These are phyloP conservation scores for Solanum corneliomulleri DNA, from an alignment of 257 asterid species.

Conservation along the genomic window DNA sequence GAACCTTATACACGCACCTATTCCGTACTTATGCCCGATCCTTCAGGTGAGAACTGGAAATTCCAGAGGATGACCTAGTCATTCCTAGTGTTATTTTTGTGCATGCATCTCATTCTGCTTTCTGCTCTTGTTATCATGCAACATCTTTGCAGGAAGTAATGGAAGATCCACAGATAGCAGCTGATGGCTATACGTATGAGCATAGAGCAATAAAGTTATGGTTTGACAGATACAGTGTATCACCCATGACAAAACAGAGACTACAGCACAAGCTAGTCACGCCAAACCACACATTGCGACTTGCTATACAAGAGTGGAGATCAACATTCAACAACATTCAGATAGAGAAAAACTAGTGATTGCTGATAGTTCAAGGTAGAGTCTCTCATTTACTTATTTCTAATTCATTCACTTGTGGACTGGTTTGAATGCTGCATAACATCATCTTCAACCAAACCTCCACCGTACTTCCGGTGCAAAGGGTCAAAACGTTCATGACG, in stretches of 20 bases:
- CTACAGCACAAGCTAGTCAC: conserved; percentile 42
- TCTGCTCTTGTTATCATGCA: not conserved
- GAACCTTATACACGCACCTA: conserved; percentile 31
- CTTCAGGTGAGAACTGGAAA: conserved; percentile 41
- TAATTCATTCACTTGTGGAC: not conserved
- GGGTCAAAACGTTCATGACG: not conserved
- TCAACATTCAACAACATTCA: not conserved
- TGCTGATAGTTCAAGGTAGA: not conserved
- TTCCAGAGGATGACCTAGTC: not conserved
- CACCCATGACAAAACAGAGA: conserved; percentile 60
- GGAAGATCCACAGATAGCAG: conserved; percentile 77
- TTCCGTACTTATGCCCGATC: conserved; percentile 76
- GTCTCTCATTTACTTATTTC: not conserved
- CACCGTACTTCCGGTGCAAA: not conserved
- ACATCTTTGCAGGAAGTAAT: conserved; percentile 59
- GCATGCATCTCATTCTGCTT: conserved; percentile 1
- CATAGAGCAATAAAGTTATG: conserved; percentile 57
- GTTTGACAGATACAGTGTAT: conserved; percentile 42
- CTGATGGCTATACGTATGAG: conserved; percentile 88
- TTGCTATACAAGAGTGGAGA: conserved; percentile 75
- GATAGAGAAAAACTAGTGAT: not conserved
- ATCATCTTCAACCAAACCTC: not conserved
- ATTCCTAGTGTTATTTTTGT: not conserved
- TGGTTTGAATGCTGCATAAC: not conserved
- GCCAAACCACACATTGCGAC: conserved; percentile 52